A percentile compares a stretch with the other conserved stretches of the same genome.
These are phyloP conservation scores for Pseudoperonospora humuli DNA, from an alignment of 352 stramenopile species.

Conservation along the genomic window DNA sequence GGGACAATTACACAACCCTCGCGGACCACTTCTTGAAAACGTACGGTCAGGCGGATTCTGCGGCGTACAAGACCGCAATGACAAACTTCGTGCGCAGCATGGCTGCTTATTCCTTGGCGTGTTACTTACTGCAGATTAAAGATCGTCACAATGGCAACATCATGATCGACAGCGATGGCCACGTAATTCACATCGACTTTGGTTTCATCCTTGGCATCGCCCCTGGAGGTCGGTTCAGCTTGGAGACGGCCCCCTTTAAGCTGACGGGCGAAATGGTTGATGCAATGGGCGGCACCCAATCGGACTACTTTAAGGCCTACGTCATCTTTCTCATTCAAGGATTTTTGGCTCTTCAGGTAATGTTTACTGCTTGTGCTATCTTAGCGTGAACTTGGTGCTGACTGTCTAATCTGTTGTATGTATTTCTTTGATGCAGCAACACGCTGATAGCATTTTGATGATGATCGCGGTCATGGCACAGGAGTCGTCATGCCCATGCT, in stretches of 20 bases:
- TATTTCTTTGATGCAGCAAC: constrained; percentile 38
- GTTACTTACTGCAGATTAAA: constrained; percentile 97
- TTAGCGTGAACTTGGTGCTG: constrained; percentile 5
- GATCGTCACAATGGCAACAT: constrained; percentile 99
- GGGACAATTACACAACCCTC: constrained; percentile 74
- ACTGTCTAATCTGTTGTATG: constrained; percentile 7
- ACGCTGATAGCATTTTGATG: constrained; percentile 91
- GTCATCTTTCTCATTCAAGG: constrained; percentile 96
- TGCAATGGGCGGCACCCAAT: constrained; percentile 90
- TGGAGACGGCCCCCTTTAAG: constrained; percentile 98
- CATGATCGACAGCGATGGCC: constrained; percentile 96
- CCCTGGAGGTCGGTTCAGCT: constrained; percentile 89
- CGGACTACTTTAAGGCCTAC: constrained; percentile 93
- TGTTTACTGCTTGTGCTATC: background rate
- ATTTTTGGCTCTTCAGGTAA: constrained; percentile 93
- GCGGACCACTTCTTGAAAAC: constrained; percentile 89
- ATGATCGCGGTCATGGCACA: constrained; percentile 96
- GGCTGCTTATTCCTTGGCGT: constrained; percentile 97
- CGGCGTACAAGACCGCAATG: constrained; percentile 91
- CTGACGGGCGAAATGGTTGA: constrained; percentile 97
- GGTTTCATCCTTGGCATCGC: constrained; percentile 98
- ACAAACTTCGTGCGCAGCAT: constrained; percentile 95
- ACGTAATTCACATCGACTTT: constrained; percentile 99
- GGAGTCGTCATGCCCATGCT: constrained; percentile 94
- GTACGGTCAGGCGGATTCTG: constrained; percentile 82